A percentile compares a stretch with the other conserved stretches of the same genome.
Evolutionary conservation across 2,329 filamentous ascomycete species (phyloP).

Genomic region (Trichoderma sp.): DNA sequence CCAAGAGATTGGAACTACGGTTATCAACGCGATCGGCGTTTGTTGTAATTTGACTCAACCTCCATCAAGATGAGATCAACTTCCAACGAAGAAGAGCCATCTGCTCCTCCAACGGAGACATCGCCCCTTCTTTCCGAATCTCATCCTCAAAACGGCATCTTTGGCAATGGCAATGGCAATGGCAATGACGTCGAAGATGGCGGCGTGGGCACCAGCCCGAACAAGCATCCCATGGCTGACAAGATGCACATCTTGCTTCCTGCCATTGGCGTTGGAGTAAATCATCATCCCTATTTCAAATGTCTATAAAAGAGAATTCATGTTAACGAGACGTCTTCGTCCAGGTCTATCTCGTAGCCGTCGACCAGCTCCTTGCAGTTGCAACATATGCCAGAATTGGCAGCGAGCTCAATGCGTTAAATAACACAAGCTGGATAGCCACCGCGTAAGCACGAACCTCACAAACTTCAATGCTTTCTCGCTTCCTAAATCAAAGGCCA

Average conservation of each 20-base stretch:
- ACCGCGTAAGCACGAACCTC: conserved; percentile 29
- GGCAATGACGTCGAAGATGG: not conserved
- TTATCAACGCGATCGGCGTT: not conserved
- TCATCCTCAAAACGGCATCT: not conserved
- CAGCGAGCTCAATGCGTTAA: conserved; percentile 70
- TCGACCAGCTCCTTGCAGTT: conserved; percentile 75
- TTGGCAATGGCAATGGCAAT: not conserved
- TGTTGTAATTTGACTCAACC: not conserved
- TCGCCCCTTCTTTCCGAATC: not conserved
- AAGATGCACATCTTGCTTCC: conserved; percentile 41
- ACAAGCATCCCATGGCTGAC: conserved; percentile 27
- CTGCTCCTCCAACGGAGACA: not conserved
- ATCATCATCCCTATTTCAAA: not conserved
- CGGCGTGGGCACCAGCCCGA: not conserved
- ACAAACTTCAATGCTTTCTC: too few relatives aligned
- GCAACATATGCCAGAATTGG: conserved; percentile 78
- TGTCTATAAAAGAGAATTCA: too few relatives aligned
- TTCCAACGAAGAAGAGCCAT: not conserved
- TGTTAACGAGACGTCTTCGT: not conserved
- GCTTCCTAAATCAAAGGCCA: accelerated
- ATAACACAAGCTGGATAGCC: conserved; percentile 74
- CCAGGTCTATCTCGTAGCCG: conserved; percentile 61
- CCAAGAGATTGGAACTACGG: not conserved
- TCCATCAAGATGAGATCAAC: not conserved
- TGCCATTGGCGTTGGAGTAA: conserved; percentile 37